A percentile compares a stretch with the other conserved stretches of the same genome.
These are phyloP conservation scores for Xylaria palmicola DNA, from an alignment of 495 filamentous ascomycete genomes.

Conservation along the genomic window DNA sequence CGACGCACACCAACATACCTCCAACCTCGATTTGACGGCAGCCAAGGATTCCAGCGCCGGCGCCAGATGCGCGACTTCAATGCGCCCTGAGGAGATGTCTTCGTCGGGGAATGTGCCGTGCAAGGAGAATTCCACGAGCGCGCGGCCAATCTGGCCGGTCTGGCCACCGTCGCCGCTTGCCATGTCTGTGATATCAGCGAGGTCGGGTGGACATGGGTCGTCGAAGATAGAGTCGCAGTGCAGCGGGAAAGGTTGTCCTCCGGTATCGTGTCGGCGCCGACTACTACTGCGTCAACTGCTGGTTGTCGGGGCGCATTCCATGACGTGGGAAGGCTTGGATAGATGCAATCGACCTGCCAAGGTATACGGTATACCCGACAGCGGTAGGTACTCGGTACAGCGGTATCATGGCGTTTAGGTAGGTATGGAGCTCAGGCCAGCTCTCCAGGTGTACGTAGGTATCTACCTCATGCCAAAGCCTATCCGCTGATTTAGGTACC, in stretches of 20 bases:
- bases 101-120: conserved; percentile 75
- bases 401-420: not conserved
- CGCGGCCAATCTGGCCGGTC: conserved; percentile 57
- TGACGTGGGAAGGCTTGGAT: not conserved
- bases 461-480: too few relatives aligned
- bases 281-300: not conserved
- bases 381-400: too few relatives aligned
- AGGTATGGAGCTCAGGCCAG: too few relatives aligned
- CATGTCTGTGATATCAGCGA: conserved; percentile 19
- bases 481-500: too few relatives aligned
- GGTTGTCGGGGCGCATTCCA: not conserved
- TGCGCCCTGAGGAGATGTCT: conserved; percentile 59
- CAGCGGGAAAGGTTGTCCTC: not conserved
- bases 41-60: conserved; percentile 63
- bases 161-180: conserved; percentile 24
- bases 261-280: too few relatives aligned
- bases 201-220: not conserved
- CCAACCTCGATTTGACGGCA: conserved; percentile 63
- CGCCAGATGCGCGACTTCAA: conserved; percentile 58
- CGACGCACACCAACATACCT: conserved; percentile 46
- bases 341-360: too few relatives aligned
- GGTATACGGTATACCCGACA: too few relatives aligned
- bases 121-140: conserved; percentile 70
- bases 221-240: not conserved
- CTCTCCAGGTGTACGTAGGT: too few relatives aligned